A percentile compares a stretch with the other conserved stretches of the same genome.
These are phyloP conservation scores for Cystobasidiaceae sp. DNA, from an alignment of 1,284 basidiomycete genomes.

Conservation along the genomic window DNA sequence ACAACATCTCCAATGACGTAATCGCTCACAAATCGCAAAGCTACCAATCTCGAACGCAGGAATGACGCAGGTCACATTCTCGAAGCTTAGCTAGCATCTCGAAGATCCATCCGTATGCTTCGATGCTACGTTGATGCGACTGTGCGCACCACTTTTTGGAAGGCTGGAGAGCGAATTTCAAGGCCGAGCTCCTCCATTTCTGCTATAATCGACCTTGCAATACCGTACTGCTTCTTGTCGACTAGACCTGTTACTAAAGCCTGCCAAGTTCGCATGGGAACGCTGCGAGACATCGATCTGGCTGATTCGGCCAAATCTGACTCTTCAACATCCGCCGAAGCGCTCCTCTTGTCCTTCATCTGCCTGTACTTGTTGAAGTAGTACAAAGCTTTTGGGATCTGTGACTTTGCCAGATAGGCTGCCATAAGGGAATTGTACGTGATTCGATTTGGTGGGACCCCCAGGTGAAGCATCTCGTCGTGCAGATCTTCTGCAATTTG, in stretches of 20 bases:
- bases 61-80: no score
- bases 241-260: constrained; percentile 17
- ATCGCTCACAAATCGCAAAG: no score
- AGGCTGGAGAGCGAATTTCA: not conserved
- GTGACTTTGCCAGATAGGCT: constrained; percentile 7
- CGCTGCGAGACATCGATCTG: not conserved
- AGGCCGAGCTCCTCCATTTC: constrained; percentile 24
- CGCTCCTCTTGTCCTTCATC: not conserved
- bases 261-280: constrained; percentile 22
- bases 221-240: not conserved
- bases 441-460: constrained; percentile 20
- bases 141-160: not conserved
- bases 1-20: no score
- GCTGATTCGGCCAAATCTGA: not conserved
- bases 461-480: constrained; percentile 6
- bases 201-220: not conserved
- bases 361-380: constrained; percentile 9
- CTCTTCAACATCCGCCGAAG: not conserved
- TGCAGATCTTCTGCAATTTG: constrained; percentile 13
- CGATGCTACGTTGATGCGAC: not conserved
- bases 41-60: no score
- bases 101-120: not conserved
- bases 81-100: no score
- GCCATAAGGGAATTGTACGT: constrained; percentile 28
- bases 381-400: not conserved